Conservation (phyloP, 225 moss, liverwort and hornwort genomes). For the Physcomitrellopsis africana region DNA sequence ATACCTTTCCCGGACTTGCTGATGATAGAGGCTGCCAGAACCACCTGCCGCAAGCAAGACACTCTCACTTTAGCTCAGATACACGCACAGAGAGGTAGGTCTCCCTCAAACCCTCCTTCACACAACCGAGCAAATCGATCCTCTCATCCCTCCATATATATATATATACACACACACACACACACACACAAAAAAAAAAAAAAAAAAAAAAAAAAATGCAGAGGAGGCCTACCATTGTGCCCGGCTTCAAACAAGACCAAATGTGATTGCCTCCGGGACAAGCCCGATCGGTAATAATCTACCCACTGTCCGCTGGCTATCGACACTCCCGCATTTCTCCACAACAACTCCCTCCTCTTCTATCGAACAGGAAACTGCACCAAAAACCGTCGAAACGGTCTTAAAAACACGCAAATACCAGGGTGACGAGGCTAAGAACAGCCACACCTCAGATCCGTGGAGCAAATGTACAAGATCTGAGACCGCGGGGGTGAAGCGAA, state of each 20-base stretch:
- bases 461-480: constrained; percentile 36
- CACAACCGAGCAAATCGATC: constrained; percentile 27
- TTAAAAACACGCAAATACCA: constrained; percentile 18
- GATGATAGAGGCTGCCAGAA: constrained; percentile 99
- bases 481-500: constrained; percentile 1
- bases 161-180: too few relatives aligned
- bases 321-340: constrained; percentile 54
- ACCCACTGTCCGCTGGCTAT: constrained; percentile 39
- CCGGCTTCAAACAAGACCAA: constrained; percentile 57
- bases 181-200: neutral
- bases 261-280: constrained; percentile 36
- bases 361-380: constrained; percentile 18
- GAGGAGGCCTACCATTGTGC: constrained; percentile 69
- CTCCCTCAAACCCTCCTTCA: constrained; percentile 20
- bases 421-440: neutral
- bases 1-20: constrained; percentile 97
- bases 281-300: constrained; percentile 40
- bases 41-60: constrained; percentile 64
- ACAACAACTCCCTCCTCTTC: constrained; percentile 14
- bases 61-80: constrained; percentile 37
- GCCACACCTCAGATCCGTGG: constrained; percentile 25
- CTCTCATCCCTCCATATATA: constrained; percentile 12
- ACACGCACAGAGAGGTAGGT: neutral
- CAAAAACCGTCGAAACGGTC: constrained; percentile 21
- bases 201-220: too few relatives aligned